Conservation (phyloP, 2,329 filamentous ascomycete species). For the Phialophora chinensis region DNA sequence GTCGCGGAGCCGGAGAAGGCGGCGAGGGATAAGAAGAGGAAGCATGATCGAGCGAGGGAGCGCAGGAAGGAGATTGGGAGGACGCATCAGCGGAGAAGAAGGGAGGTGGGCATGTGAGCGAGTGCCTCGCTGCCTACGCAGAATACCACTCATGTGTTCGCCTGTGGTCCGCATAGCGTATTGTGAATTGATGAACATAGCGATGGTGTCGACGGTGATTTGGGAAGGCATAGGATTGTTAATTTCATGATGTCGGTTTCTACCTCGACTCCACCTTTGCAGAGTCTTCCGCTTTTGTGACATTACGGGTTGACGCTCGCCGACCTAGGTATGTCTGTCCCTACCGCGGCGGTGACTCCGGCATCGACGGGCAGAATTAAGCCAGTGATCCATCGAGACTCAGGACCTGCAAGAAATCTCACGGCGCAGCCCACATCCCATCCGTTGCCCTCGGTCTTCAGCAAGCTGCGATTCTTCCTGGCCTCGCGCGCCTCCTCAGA, state of each 20-base stretch:
- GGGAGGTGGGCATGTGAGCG: conserved; percentile 48
- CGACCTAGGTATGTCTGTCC: conserved; percentile 49
- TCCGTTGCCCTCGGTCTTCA: conserved; percentile 61
- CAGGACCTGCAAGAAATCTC: conserved; percentile 58
- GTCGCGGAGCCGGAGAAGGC: conserved; percentile 80
- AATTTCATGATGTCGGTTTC: background rate
- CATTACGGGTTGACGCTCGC: conserved; percentile 45
- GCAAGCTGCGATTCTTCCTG: conserved; percentile 56
- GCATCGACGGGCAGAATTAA: conserved; percentile 57
- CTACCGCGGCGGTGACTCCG: conserved; percentile 53
- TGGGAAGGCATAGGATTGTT: background rate
- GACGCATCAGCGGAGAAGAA: conserved; percentile 64
- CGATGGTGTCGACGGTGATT: conserved; percentile 5
- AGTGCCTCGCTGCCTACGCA: background rate
- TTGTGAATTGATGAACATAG: conserved; percentile 2
- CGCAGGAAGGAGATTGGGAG: conserved; percentile 77
- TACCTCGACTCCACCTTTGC: background rate
- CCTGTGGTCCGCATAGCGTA: background rate
- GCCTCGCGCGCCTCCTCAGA: conserved; percentile 56
- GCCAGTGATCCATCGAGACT: conserved; percentile 61
- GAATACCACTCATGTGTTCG: background rate
- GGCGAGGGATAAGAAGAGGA: conserved; percentile 79
- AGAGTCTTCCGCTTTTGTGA: background rate
- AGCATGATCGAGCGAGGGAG: conserved; percentile 82
- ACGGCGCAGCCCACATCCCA: conserved; percentile 62